Evolutionary conservation across 805 yeast species (phyloP).

Genomic region (Cyberlindnera misumaiensis): DNA sequence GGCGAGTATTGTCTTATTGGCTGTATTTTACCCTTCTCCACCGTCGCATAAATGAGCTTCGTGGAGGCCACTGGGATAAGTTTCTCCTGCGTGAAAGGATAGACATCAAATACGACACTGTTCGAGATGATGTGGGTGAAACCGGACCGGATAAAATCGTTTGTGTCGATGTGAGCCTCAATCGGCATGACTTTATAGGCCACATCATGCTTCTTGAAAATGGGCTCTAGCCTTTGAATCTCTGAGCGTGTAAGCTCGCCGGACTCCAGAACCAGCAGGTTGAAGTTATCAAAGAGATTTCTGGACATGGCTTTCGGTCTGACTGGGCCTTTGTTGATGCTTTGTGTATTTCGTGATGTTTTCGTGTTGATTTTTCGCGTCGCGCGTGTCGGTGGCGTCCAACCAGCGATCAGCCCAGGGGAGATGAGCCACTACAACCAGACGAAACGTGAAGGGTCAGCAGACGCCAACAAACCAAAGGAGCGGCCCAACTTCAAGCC

Average conservation of each 20-base stretch:
- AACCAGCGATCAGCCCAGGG: no score
- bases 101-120: slow-evolving; percentile 39
- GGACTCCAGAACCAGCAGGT: slow-evolving; percentile 17
- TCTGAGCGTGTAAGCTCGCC: slow-evolving; percentile 11
- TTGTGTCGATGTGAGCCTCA: slow-evolving; percentile 16
- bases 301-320: slow-evolving; percentile 8
- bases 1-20: slow-evolving; percentile 64
- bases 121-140: slow-evolving; percentile 47
- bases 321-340: no score
- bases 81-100: slow-evolving; percentile 33
- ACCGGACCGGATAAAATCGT: slow-evolving; percentile 15
- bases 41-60: slow-evolving; percentile 51
- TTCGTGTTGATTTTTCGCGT: background rate
- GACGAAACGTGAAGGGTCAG: background rate
- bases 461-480: background rate
- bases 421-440: background rate
- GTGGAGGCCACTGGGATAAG: slow-evolving; percentile 64
- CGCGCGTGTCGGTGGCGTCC: background rate
- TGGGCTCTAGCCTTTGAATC: slow-evolving; percentile 11
- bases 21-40: slow-evolving; percentile 32
- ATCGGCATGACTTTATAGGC: slow-evolving; percentile 14
- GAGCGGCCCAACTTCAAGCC: slow-evolving; percentile 31
- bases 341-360: background rate
- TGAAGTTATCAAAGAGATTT: slow-evolving; percentile 17
- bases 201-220: slow-evolving; percentile 23